Conservation (phyloP, 164 flowering plant species). For the Macadamia integrifolia region DNA sequence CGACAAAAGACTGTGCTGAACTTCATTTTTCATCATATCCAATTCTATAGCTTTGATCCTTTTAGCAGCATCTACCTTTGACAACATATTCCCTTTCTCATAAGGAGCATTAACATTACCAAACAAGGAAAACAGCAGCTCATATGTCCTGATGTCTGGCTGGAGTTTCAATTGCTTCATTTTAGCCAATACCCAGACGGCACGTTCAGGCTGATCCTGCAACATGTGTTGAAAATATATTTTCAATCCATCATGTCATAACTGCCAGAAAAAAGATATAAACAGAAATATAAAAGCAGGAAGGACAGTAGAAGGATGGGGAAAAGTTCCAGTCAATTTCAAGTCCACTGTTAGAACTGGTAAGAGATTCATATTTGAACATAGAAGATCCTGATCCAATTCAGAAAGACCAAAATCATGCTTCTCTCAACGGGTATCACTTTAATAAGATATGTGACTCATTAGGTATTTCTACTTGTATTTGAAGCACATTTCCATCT, state of each 20-base stretch:
- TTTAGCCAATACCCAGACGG: conserved; percentile 53
- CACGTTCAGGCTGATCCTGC: conserved; percentile 88
- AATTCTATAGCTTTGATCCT: conserved; percentile 64
- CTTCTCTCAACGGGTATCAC: background rate
- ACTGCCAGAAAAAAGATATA: too few relatives aligned
- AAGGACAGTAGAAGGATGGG: background rate
- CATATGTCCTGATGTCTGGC: conserved; percentile 73
- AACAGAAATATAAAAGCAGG: background rate
- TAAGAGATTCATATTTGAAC: background rate
- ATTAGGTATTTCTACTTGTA: too few relatives aligned
- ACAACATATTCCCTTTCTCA: conserved; percentile 54
- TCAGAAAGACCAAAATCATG: background rate
- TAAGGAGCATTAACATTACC: conserved; percentile 85
- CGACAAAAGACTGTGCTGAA: conserved; percentile 61
- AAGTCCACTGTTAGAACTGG: background rate
- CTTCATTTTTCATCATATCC: conserved; percentile 65
- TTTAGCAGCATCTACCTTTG: conserved; percentile 47
- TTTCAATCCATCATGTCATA: background rate
- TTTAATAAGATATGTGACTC: background rate
- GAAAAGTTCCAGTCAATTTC: background rate
- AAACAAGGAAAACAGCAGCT: conserved; percentile 74
- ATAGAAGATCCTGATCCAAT: background rate
- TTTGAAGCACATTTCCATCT: too few relatives aligned
- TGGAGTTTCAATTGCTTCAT: conserved; percentile 49
- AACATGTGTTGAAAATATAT: conserved; percentile 8